Evolutionary conservation across 179 eudicot genomes (phyloP), one percentile per base, ranked within the genome.

Genomic region (Silene noctiflora): DNA sequence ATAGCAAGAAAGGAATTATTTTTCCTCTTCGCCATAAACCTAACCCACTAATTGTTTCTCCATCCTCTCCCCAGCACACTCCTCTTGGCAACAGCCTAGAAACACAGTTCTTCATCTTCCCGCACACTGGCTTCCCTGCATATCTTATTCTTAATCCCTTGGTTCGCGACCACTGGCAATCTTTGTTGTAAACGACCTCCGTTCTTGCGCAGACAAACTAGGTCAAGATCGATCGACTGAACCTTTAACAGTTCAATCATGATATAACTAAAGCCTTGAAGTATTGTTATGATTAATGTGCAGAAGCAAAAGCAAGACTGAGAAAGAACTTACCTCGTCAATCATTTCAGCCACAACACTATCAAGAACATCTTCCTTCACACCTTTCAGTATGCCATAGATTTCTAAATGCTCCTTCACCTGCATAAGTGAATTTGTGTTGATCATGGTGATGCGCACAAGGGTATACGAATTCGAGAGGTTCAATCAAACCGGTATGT

Each of bases 401-500:
- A 96, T 77, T 85, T 91, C 97, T 86, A 96, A 86, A 85, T 96
- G 99, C 86, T 96, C 99, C 85, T 89, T 96, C 82, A 95, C 99
- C 99, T 95, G 86, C 69, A 64, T 29, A 62, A 71, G 82, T 64
- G 31, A 72, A 71, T 17, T 75, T 69, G 62, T 53, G 53, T 78
- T 73, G 78, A 60, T 16, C 60, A 80, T 27, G 63, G 61, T 22
- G 59, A 71, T 17, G 70, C 24, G 33, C 55, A 61, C 60, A 33
- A 44, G 53, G 25, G 60, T 31, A 58, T 62, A 27, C 51, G 31
- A 68, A 4, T 20, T 39, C 22, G 4, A 53, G 56, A 64, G 29
- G 73, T 20, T 12, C 24, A 33, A 39, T 33, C 14, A 62, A 31
- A 33, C 9, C 33, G 61, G 25, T 24, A 69, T 22, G 56, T 17